These are phyloP conservation scores for Imleria badia DNA, from an alignment of 768 basidiomycete species.

Conservation along the genomic window DNA sequence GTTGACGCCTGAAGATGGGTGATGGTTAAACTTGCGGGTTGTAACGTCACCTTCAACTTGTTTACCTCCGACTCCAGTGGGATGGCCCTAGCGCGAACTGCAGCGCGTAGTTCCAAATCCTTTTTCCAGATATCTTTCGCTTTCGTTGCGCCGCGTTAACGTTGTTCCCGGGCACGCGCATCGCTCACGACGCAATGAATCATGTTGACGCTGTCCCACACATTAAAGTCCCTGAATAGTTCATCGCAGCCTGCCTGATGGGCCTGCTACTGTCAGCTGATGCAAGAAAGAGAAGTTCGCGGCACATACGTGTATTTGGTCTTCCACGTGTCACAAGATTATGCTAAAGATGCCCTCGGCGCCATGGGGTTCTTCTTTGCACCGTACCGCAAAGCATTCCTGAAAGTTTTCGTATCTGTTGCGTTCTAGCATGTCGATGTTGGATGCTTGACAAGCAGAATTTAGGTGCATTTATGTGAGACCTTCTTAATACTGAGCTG, in stretches of 20 bases:
- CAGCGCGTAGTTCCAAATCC: constrained; percentile 59
- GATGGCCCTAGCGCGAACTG: constrained; percentile 61
- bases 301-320: constrained; percentile 45
- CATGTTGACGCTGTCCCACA: constrained; percentile 67
- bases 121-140: constrained; percentile 65
- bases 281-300: not conserved
- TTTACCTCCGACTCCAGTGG: constrained; percentile 51
- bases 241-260: constrained; percentile 64
- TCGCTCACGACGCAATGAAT: constrained; percentile 70
- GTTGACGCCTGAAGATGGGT: not conserved
- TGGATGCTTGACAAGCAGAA: constrained; percentile 1
- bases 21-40: constrained; percentile 30
- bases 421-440: not conserved
- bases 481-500: constrained; percentile 52
- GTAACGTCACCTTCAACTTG: constrained; percentile 36
- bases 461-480: constrained; percentile 55
- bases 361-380: constrained; percentile 63
- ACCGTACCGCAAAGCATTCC: constrained; percentile 66
- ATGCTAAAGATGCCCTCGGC: constrained; percentile 61
- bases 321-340: constrained; percentile 71
- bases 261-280: not conserved
- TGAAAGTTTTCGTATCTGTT: constrained; percentile 50
- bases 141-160: constrained; percentile 38
- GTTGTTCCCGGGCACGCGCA: constrained; percentile 54
- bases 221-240: constrained; percentile 65